Percentiles rank a stretch among this genome's conserved stretches.
phyloP scores from a whole-genome alignment of 495 filamentous ascomycete species.

The Aspergillus heteromorphus region DNA sequence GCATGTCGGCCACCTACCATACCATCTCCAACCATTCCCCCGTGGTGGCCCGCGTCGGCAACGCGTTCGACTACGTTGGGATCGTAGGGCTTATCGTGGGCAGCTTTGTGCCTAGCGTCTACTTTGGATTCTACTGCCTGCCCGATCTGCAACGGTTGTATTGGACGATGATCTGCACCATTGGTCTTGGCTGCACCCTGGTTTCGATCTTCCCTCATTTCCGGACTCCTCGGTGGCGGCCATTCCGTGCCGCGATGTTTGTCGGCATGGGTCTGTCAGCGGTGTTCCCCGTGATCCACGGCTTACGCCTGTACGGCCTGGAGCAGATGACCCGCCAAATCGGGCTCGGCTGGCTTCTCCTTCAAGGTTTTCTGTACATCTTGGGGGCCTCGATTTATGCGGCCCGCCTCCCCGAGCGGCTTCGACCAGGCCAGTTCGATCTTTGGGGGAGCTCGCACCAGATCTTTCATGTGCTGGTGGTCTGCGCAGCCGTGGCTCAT shows the following conservation, averaged over 20 bases:
- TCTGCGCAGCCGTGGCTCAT: constrained; percentile 55
- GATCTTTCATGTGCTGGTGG: constrained; percentile 60
- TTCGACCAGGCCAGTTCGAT: constrained; percentile 51
- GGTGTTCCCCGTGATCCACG: constrained; percentile 74
- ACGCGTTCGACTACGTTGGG: constrained; percentile 82
- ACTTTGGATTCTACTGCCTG: constrained; percentile 77
- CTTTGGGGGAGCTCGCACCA: constrained; percentile 59
- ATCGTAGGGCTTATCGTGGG: constrained; percentile 87
- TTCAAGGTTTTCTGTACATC: constrained; percentile 80
- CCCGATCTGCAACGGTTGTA: constrained; percentile 59
- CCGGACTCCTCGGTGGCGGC: constrained; percentile 73
- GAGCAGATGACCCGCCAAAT: constrained; percentile 60
- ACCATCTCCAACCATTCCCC: constrained; percentile 64
- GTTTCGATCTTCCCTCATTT: constrained; percentile 77
- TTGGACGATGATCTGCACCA: constrained; percentile 70
- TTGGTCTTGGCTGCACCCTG: constrained; percentile 67
- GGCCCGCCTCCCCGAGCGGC: constrained; percentile 47
- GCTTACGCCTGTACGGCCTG: constrained; percentile 55
- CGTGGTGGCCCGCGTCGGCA: constrained; percentile 53
- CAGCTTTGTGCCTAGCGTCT: constrained; percentile 78
- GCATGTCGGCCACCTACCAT: constrained; percentile 81
- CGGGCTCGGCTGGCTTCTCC: constrained; percentile 74
- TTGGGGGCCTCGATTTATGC: constrained; percentile 82
- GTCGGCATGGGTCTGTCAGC: constrained; percentile 82
- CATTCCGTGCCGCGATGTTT: constrained; percentile 88